These are phyloP conservation scores for Phoma sp. DNA, from an alignment of 2,329 filamentous ascomycete genomes.

Conservation along the genomic window DNA sequence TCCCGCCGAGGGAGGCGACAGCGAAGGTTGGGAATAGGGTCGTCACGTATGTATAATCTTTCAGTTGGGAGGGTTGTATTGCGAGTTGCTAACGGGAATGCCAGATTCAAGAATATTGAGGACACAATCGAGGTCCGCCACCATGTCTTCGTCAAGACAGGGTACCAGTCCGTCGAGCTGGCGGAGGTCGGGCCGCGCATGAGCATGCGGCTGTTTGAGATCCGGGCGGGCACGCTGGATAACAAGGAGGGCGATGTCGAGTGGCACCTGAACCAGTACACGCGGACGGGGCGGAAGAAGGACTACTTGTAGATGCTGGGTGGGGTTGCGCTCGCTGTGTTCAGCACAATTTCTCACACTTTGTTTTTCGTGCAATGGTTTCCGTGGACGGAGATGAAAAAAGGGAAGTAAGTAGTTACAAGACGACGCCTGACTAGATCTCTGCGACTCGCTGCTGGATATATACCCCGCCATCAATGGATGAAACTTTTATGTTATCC, in stretches of 20 bases:
- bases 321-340: too few relatives aligned
- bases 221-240: constrained; percentile 86
- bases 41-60: constrained; percentile 62
- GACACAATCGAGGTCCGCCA: constrained; percentile 87
- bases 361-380: too few relatives aligned
- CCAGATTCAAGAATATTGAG: constrained; percentile 77
- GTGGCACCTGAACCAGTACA: constrained; percentile 96
- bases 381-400: background rate
- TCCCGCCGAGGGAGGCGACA: constrained; percentile 83
- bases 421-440: background rate
- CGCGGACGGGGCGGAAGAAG: constrained; percentile 91
- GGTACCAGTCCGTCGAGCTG: constrained; percentile 75
- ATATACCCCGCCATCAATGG: constrained; percentile 4
- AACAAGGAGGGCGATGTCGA: constrained; percentile 95
- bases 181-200: constrained; percentile 72
- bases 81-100: too few relatives aligned
- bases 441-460: background rate
- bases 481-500: background rate
- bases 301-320: constrained; percentile 73
- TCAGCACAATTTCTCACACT: too few relatives aligned
- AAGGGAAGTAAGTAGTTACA: background rate
- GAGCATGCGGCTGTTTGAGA: constrained; percentile 97
- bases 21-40: constrained; percentile 84
- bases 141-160: constrained; percentile 92
- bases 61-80: too few relatives aligned